phyloP scores from a whole-genome alignment of 345 rosid genomes.

The Eutrema heterophyllum region DNA sequence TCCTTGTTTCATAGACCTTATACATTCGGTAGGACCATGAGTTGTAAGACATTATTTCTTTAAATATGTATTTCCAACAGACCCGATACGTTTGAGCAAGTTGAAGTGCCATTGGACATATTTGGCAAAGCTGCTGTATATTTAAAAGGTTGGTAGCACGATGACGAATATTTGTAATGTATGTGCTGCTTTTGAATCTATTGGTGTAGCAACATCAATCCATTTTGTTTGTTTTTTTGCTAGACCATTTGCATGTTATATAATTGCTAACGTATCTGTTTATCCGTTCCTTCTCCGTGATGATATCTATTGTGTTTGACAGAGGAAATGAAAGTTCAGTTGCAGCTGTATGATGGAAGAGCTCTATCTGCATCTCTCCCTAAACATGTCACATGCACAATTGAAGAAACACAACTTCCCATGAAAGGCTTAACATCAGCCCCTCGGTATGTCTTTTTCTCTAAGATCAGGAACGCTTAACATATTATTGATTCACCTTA shows the following conservation, averaged over 20 bases:
- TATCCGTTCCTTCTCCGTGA: background rate
- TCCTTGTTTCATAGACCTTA: background rate
- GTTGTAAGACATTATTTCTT: background rate
- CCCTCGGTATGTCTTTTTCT: slow-evolving; percentile 50
- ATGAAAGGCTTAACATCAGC: slow-evolving; percentile 63
- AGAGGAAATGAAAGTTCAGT: slow-evolving; percentile 81
- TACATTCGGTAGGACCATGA: background rate
- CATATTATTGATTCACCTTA: background rate
- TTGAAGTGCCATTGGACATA: slow-evolving; percentile 67
- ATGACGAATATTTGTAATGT: background rate
- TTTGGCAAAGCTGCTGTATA: slow-evolving; percentile 76
- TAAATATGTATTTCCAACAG: slow-evolving; percentile 33
- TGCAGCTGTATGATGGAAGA: slow-evolving; percentile 72
- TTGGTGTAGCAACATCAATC: background rate
- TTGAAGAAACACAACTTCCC: slow-evolving; percentile 60
- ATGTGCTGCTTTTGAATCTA: background rate
- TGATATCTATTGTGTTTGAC: slow-evolving; percentile 23
- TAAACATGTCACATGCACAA: slow-evolving; percentile 66
- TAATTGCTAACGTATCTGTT: background rate
- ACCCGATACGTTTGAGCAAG: slow-evolving; percentile 75
- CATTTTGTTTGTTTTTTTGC: background rate
- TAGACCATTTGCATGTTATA: background rate
- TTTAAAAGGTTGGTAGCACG: slow-evolving; percentile 54
- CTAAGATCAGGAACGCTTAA: background rate
- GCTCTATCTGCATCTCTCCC: slow-evolving; percentile 78